phyloP scores from a whole-genome alignment of 129 eudicot genomes.

The Gnaphalium uliginosum region DNA sequence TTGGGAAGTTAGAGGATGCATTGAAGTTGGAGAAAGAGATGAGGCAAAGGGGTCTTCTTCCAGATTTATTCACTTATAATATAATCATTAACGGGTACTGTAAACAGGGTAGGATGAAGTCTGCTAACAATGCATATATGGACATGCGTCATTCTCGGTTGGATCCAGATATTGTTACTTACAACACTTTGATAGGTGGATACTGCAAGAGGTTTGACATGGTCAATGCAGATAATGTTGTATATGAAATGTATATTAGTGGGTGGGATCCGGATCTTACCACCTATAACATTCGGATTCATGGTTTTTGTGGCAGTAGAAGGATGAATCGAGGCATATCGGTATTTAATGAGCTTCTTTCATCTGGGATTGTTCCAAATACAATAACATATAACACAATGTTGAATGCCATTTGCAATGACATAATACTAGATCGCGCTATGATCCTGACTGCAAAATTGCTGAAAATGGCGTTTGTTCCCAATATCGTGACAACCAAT shows the following conservation, averaged over 20 bases:
- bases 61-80: slow-evolving; percentile 68
- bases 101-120: slow-evolving; percentile 78
- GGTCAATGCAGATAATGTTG: slow-evolving; percentile 62
- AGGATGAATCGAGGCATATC: slow-evolving; percentile 61
- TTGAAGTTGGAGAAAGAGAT: slow-evolving; percentile 71
- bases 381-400: slow-evolving; percentile 82
- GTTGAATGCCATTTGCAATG: slow-evolving; percentile 76
- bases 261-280: slow-evolving; percentile 81
- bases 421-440: slow-evolving; percentile 59
- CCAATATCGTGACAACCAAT: slow-evolving; percentile 79
- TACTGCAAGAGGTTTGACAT: slow-evolving; percentile 73
- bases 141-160: slow-evolving; percentile 39
- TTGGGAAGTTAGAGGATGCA: slow-evolving; percentile 53
- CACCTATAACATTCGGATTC: slow-evolving; percentile 80
- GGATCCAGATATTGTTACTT: slow-evolving; percentile 73
- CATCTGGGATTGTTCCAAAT: slow-evolving; percentile 75
- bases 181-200: slow-evolving; percentile 85
- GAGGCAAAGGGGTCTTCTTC: slow-evolving; percentile 71
- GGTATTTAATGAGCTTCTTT: slow-evolving; percentile 76
- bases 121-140: slow-evolving; percentile 58
- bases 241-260: slow-evolving; percentile 50
- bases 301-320: slow-evolving; percentile 60
- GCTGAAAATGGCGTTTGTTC: slow-evolving; percentile 89
- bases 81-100: slow-evolving; percentile 80
- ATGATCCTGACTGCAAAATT: slow-evolving; percentile 81